A percentile compares a stretch with the other conserved stretches of the same genome.
phyloP scores from a whole-genome alignment of 345 rosid species.

The Euphorbia pulcherrima region DNA sequence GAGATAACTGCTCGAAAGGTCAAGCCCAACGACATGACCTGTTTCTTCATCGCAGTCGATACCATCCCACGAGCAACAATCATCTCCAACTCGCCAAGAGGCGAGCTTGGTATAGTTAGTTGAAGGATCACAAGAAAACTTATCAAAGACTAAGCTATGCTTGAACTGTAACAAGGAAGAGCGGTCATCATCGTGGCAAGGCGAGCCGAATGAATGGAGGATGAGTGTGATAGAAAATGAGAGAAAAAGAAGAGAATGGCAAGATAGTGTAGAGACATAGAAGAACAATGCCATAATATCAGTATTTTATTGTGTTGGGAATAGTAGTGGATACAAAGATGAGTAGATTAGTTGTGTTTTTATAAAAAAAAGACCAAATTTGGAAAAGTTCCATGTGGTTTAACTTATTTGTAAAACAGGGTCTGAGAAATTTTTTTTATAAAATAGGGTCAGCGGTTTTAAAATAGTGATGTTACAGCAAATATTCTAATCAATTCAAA shows the following conservation, averaged over 20 bases:
- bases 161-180: constrained; percentile 14
- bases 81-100: constrained; percentile 7
- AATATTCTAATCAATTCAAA: too few relatives aligned
- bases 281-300: too few relatives aligned
- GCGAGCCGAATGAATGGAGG: background rate
- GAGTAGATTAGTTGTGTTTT: too few relatives aligned
- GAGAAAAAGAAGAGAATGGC: too few relatives aligned
- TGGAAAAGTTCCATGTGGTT: too few relatives aligned
- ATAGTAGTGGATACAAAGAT: too few relatives aligned
- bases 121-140: background rate
- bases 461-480: too few relatives aligned
- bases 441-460: too few relatives aligned
- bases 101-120: constrained; percentile 5
- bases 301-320: background rate
- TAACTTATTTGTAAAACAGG: too few relatives aligned
- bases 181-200: background rate
- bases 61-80: constrained; percentile 24
- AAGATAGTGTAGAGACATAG: too few relatives aligned
- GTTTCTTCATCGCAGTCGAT: background rate
- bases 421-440: too few relatives aligned
- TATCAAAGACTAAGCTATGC: constrained; percentile 3
- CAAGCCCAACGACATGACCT: constrained; percentile 13
- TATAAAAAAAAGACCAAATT: too few relatives aligned
- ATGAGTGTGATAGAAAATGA: background rate
- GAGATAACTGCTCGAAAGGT: constrained; percentile 13